Evolutionary conservation across 2,329 filamentous ascomycete species (phyloP).

Genomic region (Ophiostoma angusticollis): DNA sequence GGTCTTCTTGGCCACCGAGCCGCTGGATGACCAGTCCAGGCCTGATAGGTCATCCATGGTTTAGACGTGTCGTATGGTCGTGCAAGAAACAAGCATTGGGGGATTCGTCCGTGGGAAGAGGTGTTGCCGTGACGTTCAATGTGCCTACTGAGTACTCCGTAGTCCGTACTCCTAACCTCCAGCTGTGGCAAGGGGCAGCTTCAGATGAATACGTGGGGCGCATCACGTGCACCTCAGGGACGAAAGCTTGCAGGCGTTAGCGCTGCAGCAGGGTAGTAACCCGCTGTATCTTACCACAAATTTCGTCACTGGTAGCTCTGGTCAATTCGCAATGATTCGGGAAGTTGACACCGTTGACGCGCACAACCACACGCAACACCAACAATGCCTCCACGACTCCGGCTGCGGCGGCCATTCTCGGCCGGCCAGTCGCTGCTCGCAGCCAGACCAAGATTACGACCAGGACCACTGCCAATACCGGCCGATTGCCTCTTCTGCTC

Average conservation of each 20-base stretch:
- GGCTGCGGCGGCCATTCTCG: slow-evolving; percentile 9
- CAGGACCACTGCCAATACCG: slow-evolving; percentile 12
- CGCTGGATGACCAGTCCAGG: slow-evolving; percentile 42
- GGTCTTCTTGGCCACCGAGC: slow-evolving; percentile 18
- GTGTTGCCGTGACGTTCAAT: neutral
- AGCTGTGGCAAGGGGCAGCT: neutral
- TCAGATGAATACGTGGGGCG: neutral
- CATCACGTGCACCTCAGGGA: neutral
- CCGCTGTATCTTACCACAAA: too few species aligned
- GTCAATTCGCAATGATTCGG: too few species aligned
- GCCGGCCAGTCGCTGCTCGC: neutral
- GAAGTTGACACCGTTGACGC: too few species aligned
- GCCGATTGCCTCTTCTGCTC: slow-evolving; percentile 23
- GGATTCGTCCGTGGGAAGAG: neutral
- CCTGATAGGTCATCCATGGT: slow-evolving; percentile 50
- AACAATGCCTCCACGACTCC: slow-evolving; percentile 22
- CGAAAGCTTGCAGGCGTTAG: neutral
- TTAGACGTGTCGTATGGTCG: neutral
- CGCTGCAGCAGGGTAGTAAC: neutral
- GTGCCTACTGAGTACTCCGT: neutral
- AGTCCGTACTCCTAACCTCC: too few species aligned
- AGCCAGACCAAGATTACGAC: neutral
- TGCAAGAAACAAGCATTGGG: neutral
- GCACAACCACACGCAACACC: neutral
- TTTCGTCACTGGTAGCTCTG: too few species aligned